These are phyloP conservation scores for Parastagonospora nodorum DNA, from an alignment of 2,329 filamentous ascomycete species.

Conservation along the genomic window DNA sequence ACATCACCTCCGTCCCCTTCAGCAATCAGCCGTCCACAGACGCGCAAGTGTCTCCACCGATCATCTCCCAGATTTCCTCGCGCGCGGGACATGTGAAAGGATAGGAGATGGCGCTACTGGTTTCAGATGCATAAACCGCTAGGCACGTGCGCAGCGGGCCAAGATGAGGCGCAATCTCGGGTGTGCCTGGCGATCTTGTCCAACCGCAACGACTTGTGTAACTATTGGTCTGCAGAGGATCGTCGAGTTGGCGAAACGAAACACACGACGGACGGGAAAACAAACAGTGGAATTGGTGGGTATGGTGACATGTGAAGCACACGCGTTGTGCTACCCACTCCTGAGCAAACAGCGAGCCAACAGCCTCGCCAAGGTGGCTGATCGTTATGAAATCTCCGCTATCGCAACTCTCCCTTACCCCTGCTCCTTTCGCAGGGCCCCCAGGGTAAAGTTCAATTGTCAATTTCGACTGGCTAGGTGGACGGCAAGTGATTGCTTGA, in stretches of 20 bases:
- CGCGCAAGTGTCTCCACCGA: too few relatives aligned
- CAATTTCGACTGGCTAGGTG: too few relatives aligned
- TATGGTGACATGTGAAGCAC: too few relatives aligned
- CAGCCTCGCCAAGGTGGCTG: neutral
- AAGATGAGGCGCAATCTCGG: slow-evolving; percentile 8
- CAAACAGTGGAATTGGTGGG: too few relatives aligned
- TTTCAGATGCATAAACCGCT: slow-evolving; percentile 9
- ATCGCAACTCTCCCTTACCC: slow-evolving; percentile 8
- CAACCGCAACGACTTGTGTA: neutral
- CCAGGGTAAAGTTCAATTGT: neutral
- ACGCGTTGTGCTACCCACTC: too few relatives aligned
- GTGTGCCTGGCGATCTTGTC: neutral
- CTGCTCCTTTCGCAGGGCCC: neutral
- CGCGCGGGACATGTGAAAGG: too few relatives aligned
- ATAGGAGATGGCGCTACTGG: neutral
- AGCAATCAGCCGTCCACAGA: too few relatives aligned
- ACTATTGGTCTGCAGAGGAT: neutral
- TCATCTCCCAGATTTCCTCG: too few relatives aligned
- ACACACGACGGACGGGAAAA: neutral
- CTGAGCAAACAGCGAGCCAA: neutral
- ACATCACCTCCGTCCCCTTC: too few relatives aligned
- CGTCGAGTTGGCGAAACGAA: neutral
- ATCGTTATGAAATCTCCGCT: slow-evolving; percentile 20
- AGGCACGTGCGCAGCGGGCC: slow-evolving; percentile 2
- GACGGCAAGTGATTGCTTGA: too few relatives aligned